Conservation (phyloP, 306 rosid species). For the Macrotyloma uniflorum region DNA sequence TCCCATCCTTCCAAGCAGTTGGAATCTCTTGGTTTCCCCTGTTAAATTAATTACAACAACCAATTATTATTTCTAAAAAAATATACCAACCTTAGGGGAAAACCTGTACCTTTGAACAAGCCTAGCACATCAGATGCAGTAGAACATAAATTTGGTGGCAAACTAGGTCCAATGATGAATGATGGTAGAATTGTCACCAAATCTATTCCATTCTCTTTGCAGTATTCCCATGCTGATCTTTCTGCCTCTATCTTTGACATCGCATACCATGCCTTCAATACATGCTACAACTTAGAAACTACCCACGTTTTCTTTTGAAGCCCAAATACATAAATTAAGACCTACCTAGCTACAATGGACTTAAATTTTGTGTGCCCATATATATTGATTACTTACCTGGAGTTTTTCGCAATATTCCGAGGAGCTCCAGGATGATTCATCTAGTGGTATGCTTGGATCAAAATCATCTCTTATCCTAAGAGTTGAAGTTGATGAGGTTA, state of each 20-base stretch:
- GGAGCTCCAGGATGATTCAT: constrained; percentile 82
- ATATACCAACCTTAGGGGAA: neutral
- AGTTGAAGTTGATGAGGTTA: constrained; percentile 88
- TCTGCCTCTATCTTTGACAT: constrained; percentile 82
- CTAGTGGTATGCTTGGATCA: constrained; percentile 62
- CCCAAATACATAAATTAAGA: neutral
- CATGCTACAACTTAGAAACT: neutral
- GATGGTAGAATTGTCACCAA: constrained; percentile 74
- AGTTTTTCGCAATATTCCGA: constrained; percentile 57
- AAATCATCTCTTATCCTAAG: constrained; percentile 63
- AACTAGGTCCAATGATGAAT: constrained; percentile 69
- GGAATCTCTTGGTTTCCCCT: constrained; percentile 75
- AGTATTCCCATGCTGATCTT: constrained; percentile 83
- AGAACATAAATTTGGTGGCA: constrained; percentile 72
- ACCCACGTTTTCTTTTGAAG: neutral
- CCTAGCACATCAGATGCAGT: constrained; percentile 85
- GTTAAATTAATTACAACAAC: neutral
- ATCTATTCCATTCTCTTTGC: constrained; percentile 66
- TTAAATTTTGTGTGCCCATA: neutral
- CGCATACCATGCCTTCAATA: constrained; percentile 68
- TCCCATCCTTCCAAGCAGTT: constrained; percentile 82
- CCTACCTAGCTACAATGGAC: neutral
- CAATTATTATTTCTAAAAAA: neutral
- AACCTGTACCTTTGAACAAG: constrained; percentile 61
- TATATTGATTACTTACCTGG: constrained; percentile 45